Evolutionary conservation across 2,329 filamentous ascomycete genomes (phyloP).

Genomic region (Lecanoromycetidae sp.): DNA sequence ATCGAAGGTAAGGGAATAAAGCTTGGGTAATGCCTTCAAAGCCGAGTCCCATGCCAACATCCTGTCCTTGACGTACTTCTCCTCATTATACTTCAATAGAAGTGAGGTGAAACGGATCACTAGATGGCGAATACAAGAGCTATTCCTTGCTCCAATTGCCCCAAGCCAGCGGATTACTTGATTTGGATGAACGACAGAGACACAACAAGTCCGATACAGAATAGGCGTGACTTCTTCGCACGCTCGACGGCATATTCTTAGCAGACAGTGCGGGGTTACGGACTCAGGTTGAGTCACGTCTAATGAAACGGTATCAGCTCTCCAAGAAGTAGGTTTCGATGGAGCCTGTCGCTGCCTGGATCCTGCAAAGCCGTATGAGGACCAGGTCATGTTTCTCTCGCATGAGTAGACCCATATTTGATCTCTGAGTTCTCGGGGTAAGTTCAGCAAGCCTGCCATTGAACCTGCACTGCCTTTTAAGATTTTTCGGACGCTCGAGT

Average conservation of each 20-base stretch:
- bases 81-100: slow-evolving; percentile 1
- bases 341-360: too few species aligned
- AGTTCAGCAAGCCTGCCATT: background rate
- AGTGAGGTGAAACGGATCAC: slow-evolving; percentile 8
- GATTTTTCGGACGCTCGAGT: too few species aligned
- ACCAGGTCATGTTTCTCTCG: background rate
- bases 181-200: slow-evolving; percentile 7
- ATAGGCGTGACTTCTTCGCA: slow-evolving; percentile 7
- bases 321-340: too few species aligned
- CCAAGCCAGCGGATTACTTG: slow-evolving; percentile 13
- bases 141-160: slow-evolving; percentile 9
- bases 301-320: background rate
- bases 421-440: slow-evolving; percentile 9
- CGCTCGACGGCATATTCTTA: slow-evolving; percentile 3
- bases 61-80: slow-evolving; percentile 1
- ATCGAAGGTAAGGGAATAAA: slow-evolving; percentile 11
- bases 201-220: slow-evolving; percentile 8
- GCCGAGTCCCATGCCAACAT: slow-evolving; percentile 4
- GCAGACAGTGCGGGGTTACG: background rate
- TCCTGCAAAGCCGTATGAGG: background rate
- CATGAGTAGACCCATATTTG: slow-evolving; percentile 5
- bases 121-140: slow-evolving; percentile 10
- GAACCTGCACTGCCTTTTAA: too few species aligned
- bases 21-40: slow-evolving; percentile 5
- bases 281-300: background rate